These are phyloP conservation scores for Graphilbum ipis-grandicollis DNA, from an alignment of 2,329 filamentous ascomycete species.

Conservation along the genomic window DNA sequence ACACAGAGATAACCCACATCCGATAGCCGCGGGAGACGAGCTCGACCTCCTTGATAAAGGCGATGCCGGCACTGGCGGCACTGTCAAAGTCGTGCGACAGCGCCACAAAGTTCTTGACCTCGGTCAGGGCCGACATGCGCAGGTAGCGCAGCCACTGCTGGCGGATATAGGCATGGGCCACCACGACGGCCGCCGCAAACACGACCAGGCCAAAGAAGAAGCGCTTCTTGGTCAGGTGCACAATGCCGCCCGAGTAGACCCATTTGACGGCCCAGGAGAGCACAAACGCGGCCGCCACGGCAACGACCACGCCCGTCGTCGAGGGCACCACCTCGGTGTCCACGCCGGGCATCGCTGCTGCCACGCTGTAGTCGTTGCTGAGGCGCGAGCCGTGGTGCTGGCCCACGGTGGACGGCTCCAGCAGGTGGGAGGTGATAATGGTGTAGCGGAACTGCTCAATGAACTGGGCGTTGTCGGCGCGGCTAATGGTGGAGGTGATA, in stretches of 20 bases:
- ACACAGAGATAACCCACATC: constrained; percentile 35
- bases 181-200: constrained; percentile 33
- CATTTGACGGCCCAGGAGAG: constrained; percentile 60
- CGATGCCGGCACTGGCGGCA: constrained; percentile 56
- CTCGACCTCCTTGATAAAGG: constrained; percentile 87
- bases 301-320: constrained; percentile 31
- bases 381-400: constrained; percentile 15
- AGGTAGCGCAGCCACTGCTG: constrained; percentile 71
- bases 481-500: constrained; percentile 54
- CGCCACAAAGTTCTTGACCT: constrained; percentile 50
- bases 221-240: constrained; percentile 38
- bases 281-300: constrained; percentile 45
- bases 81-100: constrained; percentile 70
- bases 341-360: constrained; percentile 6
- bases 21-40: constrained; percentile 81
- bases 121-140: constrained; percentile 54
- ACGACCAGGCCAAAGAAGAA: constrained; percentile 27
- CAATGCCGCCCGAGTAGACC: constrained; percentile 35
- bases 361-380: neutral
- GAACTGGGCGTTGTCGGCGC: constrained; percentile 68
- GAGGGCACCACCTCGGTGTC: constrained; percentile 8
- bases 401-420: constrained; percentile 45
- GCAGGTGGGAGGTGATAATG: constrained; percentile 77
- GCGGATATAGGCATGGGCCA: constrained; percentile 55
- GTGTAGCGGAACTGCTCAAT: constrained; percentile 87